Percentiles rank a stretch among this genome's conserved stretches.
Conservation (phyloP, 176 grass and related monocot genomes). For the Triticum monococcum region DNA sequence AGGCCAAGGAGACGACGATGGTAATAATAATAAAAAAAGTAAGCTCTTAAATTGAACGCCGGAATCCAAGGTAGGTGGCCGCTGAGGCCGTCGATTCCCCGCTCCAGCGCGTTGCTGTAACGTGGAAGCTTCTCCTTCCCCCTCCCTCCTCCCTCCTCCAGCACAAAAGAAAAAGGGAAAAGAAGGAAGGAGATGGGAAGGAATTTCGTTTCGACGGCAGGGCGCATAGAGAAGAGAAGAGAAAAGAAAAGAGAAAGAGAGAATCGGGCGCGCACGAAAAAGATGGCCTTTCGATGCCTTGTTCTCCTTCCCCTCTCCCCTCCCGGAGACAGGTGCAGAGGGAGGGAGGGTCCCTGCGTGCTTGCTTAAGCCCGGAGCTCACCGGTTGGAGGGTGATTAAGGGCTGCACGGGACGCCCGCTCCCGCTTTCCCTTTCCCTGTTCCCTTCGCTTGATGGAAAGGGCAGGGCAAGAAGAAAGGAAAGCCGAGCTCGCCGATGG, state of each 20-base stretch:
- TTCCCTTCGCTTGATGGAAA: neutral
- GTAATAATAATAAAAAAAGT: too few relatives aligned
- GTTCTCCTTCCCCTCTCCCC: neutral
- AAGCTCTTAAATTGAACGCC: neutral
- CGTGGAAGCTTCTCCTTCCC: conserved; percentile 45
- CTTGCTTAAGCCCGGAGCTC: neutral
- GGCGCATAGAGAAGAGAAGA: neutral
- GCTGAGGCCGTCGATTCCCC: neutral
- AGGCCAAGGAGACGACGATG: neutral
- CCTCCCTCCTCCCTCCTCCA: neutral
- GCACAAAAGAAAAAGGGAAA: neutral
- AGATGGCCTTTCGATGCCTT: conserved; percentile 19
- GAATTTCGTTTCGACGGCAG: neutral
- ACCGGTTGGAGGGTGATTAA: neutral
- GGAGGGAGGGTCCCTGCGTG: too few relatives aligned
- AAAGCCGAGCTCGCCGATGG: neutral
- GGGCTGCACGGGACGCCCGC: neutral
- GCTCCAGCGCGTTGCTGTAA: neutral
- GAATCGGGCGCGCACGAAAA: neutral
- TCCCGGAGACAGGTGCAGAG: too few relatives aligned
- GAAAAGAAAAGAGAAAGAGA: neutral
- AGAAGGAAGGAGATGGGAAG: neutral
- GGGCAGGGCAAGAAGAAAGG: neutral
- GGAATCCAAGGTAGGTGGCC: conserved; percentile 16
- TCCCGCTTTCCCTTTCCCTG: neutral